Evolutionary conservation across 2,329 filamentous ascomycete genomes (phyloP), one percentile per base, ranked within the genome.

Genomic region (Alternaria novae-zelandiae): DNA sequence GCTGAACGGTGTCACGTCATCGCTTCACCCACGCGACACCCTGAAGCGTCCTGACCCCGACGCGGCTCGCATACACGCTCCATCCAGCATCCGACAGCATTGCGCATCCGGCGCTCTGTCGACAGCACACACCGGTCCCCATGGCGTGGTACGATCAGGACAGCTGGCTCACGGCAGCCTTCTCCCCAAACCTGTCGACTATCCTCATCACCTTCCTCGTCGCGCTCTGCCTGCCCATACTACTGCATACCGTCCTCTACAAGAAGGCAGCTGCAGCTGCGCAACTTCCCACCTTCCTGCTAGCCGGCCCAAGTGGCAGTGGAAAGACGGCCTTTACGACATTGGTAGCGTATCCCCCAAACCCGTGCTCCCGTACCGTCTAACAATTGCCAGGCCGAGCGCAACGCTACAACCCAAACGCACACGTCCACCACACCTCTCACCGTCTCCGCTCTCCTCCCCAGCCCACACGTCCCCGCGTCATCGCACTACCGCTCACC

Each of bases 301-400:
- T 97, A 46, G 79, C 94, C 53, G 96, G 96, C 1, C 93, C 95
- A 15, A 90, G 90, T 59, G 91, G 90, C 67, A 87, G 89, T 54
- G 96, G 96, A 74, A 99, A 98, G 84, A 98, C 96, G 0, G 87
- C 92, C 9, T 88, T 98, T 32, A 83, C 94, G n/a, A 94, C 93
- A 21, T 86, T 96, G 71, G 90, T 91, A 84, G 82, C 17, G 30
- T 15, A 15, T 21, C 46, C n/a, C 49, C 11, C 15, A 15, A 3
- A 12, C 21, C 23, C 28, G 25, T 30, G 9, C 13, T 43, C 30
- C 25, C 11, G 7, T 30, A 41, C 28, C 26, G 30, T 36, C 46
- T 61, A 55, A 67, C 54, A 20, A 12, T 5, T 23, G 12, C 17
- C 71, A 85, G 83, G 79, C 83, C 54, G 83, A 89, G 74, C 87